Conservation (phyloP, 148 eudicot species). For the Nepenthes mirabilis region DNA sequence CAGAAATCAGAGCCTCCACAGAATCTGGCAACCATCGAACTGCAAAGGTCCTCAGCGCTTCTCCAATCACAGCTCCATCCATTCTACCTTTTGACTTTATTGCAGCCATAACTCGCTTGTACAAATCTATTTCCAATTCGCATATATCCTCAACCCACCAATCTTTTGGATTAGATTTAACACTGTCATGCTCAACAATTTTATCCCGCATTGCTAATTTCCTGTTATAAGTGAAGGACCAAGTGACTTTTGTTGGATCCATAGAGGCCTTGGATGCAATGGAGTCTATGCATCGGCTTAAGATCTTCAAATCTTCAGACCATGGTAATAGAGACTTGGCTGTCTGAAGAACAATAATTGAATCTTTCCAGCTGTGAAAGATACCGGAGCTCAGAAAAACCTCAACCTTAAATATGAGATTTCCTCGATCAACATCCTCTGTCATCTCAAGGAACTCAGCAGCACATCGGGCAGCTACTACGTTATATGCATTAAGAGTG, state of each 20-base stretch:
- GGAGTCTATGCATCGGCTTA: conserved; percentile 63
- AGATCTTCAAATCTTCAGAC: conserved; percentile 67
- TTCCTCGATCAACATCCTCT: conserved; percentile 67
- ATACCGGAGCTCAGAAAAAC: conserved; percentile 72
- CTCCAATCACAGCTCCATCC: conserved; percentile 57
- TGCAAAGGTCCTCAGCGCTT: conserved; percentile 57
- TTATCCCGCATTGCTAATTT: conserved; percentile 36
- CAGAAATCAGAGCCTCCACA: conserved; percentile 48
- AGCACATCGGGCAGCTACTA: conserved; percentile 79
- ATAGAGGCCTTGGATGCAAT: conserved; percentile 67
- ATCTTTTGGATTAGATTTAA: conserved; percentile 59
- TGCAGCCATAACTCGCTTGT: conserved; percentile 57
- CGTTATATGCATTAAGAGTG: conserved; percentile 74
- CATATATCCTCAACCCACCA: conserved; percentile 97
- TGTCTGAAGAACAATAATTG: conserved; percentile 67
- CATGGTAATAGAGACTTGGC: conserved; percentile 49
- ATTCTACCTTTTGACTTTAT: conserved; percentile 67
- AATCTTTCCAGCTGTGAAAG: conserved; percentile 80
- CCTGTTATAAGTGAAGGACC: conserved; percentile 76
- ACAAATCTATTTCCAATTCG: conserved; percentile 61
- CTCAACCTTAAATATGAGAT: conserved; percentile 64
- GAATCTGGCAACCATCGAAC: conserved; percentile 83
- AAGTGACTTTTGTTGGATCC: conserved; percentile 50
- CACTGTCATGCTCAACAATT: conserved; percentile 27
- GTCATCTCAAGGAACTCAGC: conserved; percentile 86